phyloP scores from a whole-genome alignment of 345 rosid genomes.

The Theobroma cacao region DNA sequence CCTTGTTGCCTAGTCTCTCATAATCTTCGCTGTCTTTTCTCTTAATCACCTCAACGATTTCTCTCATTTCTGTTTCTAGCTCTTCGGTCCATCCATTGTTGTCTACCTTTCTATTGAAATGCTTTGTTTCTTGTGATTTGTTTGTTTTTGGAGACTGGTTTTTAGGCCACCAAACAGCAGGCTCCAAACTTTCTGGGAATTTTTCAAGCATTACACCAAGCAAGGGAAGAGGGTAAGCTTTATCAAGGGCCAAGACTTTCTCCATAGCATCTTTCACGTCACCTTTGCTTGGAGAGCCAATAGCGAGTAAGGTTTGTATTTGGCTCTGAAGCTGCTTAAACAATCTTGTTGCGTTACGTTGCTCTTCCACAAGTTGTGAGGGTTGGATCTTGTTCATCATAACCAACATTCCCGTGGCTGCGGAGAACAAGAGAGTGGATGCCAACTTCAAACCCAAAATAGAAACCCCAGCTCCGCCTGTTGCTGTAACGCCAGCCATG shows the following conservation, averaged over 20 bases:
- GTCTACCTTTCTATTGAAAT: not conserved
- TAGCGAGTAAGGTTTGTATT: constrained; percentile 25
- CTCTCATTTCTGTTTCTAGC: constrained; percentile 43
- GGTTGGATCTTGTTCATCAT: constrained; percentile 54
- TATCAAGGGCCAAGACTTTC: constrained; percentile 47
- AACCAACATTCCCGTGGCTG: constrained; percentile 40
- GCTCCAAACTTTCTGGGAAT: constrained; percentile 40
- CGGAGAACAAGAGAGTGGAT: constrained; percentile 34
- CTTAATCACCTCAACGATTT: constrained; percentile 28
- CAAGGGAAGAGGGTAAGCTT: constrained; percentile 57
- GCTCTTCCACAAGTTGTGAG: constrained; percentile 63
- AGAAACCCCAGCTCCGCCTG: constrained; percentile 13
- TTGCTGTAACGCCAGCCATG: constrained; percentile 39
- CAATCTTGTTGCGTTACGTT: constrained; percentile 47
- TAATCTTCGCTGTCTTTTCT: constrained; percentile 47
- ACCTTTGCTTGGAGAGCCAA: constrained; percentile 18
- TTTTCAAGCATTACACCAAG: constrained; percentile 50
- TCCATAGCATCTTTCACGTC: constrained; percentile 45
- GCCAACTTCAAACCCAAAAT: constrained; percentile 33
- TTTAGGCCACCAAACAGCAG: constrained; percentile 56
- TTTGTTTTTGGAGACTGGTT: not conserved
- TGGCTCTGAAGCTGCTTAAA: constrained; percentile 47
- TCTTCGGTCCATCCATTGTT: constrained; percentile 42
- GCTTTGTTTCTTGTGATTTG: not conserved
- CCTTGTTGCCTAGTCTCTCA: constrained; percentile 32